A percentile compares a stretch with the other conserved stretches of the same genome.
These are phyloP conservation scores for Sporobolomyces roseus DNA, from an alignment of 768 basidiomycete genomes.

Conservation along the genomic window DNA sequence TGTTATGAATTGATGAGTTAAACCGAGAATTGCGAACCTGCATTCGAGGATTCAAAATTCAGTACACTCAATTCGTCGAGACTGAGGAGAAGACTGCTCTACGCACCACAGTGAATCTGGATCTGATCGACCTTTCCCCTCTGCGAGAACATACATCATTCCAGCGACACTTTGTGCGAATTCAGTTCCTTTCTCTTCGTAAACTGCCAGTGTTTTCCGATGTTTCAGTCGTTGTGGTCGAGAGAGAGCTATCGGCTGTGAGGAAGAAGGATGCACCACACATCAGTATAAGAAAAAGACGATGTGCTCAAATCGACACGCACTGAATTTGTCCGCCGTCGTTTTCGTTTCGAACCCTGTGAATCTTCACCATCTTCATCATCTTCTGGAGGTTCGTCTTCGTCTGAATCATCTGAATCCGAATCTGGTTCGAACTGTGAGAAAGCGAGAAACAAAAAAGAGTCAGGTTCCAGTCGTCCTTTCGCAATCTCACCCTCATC, in stretches of 20 bases:
- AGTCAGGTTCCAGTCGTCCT: background rate
- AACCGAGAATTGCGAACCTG: constrained; percentile 87
- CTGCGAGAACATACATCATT: constrained; percentile 83
- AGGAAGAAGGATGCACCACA: background rate
- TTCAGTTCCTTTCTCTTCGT: constrained; percentile 80
- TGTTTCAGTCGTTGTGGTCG: constrained; percentile 67
- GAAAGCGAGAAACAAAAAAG: background rate
- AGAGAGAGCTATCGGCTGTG: constrained; percentile 59
- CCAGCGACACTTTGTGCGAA: constrained; percentile 85
- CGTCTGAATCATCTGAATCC: constrained; percentile 54
- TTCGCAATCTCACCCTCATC: no score
- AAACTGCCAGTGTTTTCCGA: constrained; percentile 64
- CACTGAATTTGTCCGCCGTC: constrained; percentile 55
- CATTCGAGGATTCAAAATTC: background rate
- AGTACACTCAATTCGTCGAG: background rate
- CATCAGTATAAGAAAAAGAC: background rate
- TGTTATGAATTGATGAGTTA: constrained; percentile 86
- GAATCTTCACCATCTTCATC: constrained; percentile 53
- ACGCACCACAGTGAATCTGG: constrained; percentile 84
- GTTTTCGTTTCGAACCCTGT: constrained; percentile 54
- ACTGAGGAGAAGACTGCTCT: constrained; percentile 33
- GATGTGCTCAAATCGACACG: background rate
- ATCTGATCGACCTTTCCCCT: constrained; percentile 83
- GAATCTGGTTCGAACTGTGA: constrained; percentile 71
- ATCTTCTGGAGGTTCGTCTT: constrained; percentile 50